Conservation (phyloP, 139 green algal species). For the Micractinium conductrix region DNA sequence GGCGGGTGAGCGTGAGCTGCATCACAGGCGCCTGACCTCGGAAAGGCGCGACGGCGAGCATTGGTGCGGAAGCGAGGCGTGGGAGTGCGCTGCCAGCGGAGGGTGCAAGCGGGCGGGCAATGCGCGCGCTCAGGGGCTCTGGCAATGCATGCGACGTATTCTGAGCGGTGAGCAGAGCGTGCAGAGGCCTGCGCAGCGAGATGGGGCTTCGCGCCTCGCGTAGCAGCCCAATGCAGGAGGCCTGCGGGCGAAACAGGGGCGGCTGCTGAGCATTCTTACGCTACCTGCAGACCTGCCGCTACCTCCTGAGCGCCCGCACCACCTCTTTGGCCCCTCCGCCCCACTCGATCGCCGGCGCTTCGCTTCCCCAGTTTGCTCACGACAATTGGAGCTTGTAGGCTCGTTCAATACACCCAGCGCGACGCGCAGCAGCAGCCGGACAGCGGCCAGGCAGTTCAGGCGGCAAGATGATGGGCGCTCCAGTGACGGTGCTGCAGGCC, state of each 20-base stretch:
- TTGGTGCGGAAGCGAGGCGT: background rate
- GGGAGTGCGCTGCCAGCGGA: background rate
- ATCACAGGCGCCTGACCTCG: background rate
- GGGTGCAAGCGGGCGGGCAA: background rate
- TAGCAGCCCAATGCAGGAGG: background rate
- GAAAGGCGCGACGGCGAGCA: background rate
- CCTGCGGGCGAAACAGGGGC: background rate
- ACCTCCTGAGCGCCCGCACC: background rate
- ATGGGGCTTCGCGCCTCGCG: too few species aligned
- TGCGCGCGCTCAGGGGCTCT: too few species aligned
- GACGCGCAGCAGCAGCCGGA: background rate
- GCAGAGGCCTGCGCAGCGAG: too few species aligned
- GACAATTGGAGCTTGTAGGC: too few species aligned
- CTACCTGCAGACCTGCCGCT: background rate
- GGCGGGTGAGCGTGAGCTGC: background rate
- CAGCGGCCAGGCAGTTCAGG: background rate
- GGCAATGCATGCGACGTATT: too few species aligned
- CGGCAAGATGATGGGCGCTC: conserved; percentile 57
- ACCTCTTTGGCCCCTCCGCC: background rate
- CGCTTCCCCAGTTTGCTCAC: background rate
- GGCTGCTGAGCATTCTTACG: background rate
- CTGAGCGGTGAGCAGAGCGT: too few species aligned
- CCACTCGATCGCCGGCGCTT: background rate
- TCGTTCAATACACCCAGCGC: too few species aligned
- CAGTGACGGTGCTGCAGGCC: conserved; percentile 57